Conservation (phyloP, 2,329 filamentous ascomycete genomes). For the Fusarium subtropicale region DNA sequence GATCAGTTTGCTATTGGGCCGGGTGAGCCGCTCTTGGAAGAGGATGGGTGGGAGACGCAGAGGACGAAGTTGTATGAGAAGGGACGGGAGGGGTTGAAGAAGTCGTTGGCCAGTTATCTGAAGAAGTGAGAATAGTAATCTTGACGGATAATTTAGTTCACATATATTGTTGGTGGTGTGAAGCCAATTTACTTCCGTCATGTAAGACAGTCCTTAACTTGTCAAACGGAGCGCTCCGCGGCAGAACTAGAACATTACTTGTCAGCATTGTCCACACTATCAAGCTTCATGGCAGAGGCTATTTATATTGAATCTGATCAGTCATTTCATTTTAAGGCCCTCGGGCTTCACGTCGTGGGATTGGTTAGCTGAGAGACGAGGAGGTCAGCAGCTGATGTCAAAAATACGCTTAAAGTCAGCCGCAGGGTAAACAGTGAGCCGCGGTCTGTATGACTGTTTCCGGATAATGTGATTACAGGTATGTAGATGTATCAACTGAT, state of each 20-base stretch:
- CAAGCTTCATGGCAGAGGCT: neutral
- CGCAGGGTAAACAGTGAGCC: too few relatives aligned
- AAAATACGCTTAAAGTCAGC: neutral
- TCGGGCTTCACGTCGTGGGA: neutral
- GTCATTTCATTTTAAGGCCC: neutral
- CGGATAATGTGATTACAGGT: neutral
- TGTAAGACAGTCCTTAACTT: neutral
- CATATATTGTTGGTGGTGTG: too few relatives aligned
- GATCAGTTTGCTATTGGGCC: conserved; percentile 45
- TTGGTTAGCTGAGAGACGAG: neutral
- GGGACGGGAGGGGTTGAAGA: conserved; percentile 14
- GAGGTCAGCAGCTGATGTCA: neutral
- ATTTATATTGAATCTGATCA: neutral
- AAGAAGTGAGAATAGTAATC: conserved; percentile 1
- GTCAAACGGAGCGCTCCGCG: neutral
- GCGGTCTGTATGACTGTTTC: neutral
- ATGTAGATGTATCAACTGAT: neutral
- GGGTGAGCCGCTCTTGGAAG: conserved; percentile 37
- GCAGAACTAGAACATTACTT: rapidly evolving
- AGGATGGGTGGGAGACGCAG: conserved; percentile 44
- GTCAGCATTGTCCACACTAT: neutral
- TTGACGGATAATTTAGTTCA: rapidly evolving
- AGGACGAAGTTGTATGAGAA: conserved; percentile 33
- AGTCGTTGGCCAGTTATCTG: conserved; percentile 23
- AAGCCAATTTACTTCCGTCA: too few relatives aligned